Conservation (phyloP, 257 asterid genomes). For the Nicotiana obtusifolia region DNA sequence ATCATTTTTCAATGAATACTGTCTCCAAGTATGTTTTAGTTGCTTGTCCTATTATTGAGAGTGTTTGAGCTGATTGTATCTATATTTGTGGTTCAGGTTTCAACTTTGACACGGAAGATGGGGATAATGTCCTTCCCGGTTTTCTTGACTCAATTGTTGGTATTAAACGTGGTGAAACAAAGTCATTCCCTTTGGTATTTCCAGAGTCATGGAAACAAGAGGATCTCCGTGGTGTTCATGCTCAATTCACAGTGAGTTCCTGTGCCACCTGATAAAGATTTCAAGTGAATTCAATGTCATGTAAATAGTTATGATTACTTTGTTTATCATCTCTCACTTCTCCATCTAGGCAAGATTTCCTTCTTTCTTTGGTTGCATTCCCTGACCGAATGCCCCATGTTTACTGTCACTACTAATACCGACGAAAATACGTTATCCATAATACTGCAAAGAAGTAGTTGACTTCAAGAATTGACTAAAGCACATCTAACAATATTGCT, state of each 20-base stretch:
- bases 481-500: too few relatives aligned
- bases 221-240: constrained; percentile 82
- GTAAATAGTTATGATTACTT: neutral
- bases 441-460: too few relatives aligned
- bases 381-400: neutral
- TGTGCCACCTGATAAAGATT: neutral
- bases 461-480: too few relatives aligned
- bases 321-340: neutral
- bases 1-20: neutral
- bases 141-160: constrained; percentile 61
- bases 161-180: constrained; percentile 67
- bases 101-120: constrained; percentile 93
- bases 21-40: neutral
- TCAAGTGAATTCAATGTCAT: neutral
- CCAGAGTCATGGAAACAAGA: constrained; percentile 93
- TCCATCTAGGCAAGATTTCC: neutral
- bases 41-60: neutral
- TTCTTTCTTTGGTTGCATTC: neutral
- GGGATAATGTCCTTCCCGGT: constrained; percentile 77
- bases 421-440: too few relatives aligned
- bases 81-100: constrained; percentile 52
- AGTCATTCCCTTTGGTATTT: constrained; percentile 71
- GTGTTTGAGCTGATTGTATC: constrained; percentile 1
- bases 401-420: neutral
- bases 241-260: constrained; percentile 73